Conservation (phyloP, 768 basidiomycete genomes). For the Pseudohyphozyma bogoriensis region DNA sequence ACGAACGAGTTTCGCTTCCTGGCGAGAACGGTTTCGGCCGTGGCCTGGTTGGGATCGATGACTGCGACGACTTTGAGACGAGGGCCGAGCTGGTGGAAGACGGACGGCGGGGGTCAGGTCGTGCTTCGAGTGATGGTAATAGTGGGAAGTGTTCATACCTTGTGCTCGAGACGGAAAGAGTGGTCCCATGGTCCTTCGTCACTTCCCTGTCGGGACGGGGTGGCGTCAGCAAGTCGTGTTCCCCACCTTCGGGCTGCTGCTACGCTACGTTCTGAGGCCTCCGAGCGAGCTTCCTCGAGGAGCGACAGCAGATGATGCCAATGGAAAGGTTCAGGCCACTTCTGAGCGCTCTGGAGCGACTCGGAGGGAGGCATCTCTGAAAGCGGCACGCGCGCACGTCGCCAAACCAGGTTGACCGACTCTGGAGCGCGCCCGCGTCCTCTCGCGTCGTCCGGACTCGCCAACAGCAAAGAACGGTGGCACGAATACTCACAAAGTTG, state of each 20-base stretch:
- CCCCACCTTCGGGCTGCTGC: not conserved
- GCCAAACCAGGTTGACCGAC: no score
- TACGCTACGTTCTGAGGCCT: not conserved
- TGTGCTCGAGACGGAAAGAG: constrained; percentile 43
- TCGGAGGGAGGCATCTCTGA: not conserved
- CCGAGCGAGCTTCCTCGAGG: not conserved
- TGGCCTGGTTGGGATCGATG: constrained; percentile 78
- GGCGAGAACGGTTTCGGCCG: constrained; percentile 65
- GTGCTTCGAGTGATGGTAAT: not conserved
- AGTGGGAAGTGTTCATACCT: not conserved
- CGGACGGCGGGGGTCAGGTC: not conserved
- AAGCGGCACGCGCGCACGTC: not conserved
- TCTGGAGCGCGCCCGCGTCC: no score
- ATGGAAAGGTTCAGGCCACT: no score
- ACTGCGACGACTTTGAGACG: constrained; percentile 92
- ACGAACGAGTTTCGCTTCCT: constrained; percentile 91
- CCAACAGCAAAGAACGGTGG: not conserved
- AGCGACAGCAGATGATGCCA: not conserved
- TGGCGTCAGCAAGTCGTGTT: not conserved
- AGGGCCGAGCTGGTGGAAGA: constrained; percentile 73
- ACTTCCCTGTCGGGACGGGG: not conserved
- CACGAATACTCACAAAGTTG: not conserved
- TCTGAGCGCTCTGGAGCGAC: not conserved
- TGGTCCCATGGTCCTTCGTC: constrained; percentile 36
- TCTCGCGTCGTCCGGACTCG: no score